Percentiles rank a stretch among this genome's conserved stretches.
Conservation (phyloP, 805 yeast species). For the Candida manassasensis region DNA sequence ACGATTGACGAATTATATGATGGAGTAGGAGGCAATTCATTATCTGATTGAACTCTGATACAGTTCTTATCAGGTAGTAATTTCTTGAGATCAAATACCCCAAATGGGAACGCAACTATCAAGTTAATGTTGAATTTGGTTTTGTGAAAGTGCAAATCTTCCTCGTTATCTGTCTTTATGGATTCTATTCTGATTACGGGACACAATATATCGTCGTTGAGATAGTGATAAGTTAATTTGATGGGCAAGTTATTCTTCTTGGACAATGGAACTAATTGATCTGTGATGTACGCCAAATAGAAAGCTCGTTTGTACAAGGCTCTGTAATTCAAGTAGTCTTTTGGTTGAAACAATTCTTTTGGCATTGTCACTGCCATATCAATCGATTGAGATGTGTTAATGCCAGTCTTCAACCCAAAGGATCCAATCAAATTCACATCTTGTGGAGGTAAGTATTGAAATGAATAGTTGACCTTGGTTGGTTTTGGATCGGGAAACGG, state of each 20-base stretch:
- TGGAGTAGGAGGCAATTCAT: slow-evolving; percentile 69
- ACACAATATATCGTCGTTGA: slow-evolving; percentile 71
- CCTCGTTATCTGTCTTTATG: slow-evolving; percentile 42
- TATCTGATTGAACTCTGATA: slow-evolving; percentile 59
- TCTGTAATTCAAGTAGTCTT: slow-evolving; percentile 87
- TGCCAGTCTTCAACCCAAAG: slow-evolving; percentile 81
- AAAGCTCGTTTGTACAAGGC: slow-evolving; percentile 87
- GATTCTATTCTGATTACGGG: slow-evolving; percentile 70
- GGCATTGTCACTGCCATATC: slow-evolving; percentile 89
- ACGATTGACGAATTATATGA: slow-evolving; percentile 78
- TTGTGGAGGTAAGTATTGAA: slow-evolving; percentile 65
- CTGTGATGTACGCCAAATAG: slow-evolving; percentile 75
- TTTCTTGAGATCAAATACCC: slow-evolving; percentile 69
- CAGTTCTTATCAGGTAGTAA: slow-evolving; percentile 77
- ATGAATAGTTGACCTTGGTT: slow-evolving; percentile 61
- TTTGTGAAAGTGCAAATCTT: slow-evolving; percentile 53
- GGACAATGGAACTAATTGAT: slow-evolving; percentile 50
- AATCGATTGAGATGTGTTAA: slow-evolving; percentile 56
- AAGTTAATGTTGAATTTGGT: slow-evolving; percentile 70
- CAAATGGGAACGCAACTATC: slow-evolving; percentile 67
- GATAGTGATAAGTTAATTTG: slow-evolving; percentile 55
- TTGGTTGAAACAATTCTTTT: slow-evolving; percentile 62
- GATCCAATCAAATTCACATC: slow-evolving; percentile 81
- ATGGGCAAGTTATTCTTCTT: slow-evolving; percentile 57
- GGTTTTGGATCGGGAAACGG: slow-evolving; percentile 95